Conservation (phyloP, 305 asterid genomes). For the Fraxinus floribunda region DNA sequence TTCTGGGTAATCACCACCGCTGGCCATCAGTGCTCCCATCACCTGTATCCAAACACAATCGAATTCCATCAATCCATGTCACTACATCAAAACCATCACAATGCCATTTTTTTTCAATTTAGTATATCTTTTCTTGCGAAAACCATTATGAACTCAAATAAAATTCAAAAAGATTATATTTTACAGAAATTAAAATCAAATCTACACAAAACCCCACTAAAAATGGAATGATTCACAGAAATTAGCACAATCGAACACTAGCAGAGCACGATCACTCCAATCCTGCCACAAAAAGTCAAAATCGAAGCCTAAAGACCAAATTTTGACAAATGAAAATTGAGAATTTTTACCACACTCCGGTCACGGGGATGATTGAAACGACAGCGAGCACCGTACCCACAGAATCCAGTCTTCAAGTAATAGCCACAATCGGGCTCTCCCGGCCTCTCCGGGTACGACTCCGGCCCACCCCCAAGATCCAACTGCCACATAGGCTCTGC, state of each 20-base stretch:
- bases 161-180: slow-evolving; percentile 1
- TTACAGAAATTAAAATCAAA: slow-evolving; percentile 25
- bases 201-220: slow-evolving; percentile 25
- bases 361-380: slow-evolving; percentile 96
- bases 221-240: background rate
- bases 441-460: slow-evolving; percentile 79
- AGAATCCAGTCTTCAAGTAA: slow-evolving; percentile 83
- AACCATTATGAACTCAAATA: slow-evolving; percentile 13
- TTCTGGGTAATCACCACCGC: slow-evolving; percentile 74
- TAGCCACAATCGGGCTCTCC: slow-evolving; percentile 79
- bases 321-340: background rate
- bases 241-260: slow-evolving; percentile 8
- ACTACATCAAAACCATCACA: slow-evolving; percentile 12
- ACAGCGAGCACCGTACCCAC: slow-evolving; percentile 92
- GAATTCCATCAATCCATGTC: slow-evolving; percentile 12
- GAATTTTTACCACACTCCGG: slow-evolving; percentile 53
- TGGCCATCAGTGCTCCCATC: slow-evolving; percentile 60
- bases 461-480: slow-evolving; percentile 61
- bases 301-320: slow-evolving; percentile 8
- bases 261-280: slow-evolving; percentile 38
- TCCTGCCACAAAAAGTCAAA: slow-evolving; percentile 15
- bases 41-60: slow-evolving; percentile 42
- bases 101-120: slow-evolving; percentile 1
- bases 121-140: slow-evolving; percentile 1
- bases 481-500: slow-evolving; percentile 93